Percentiles rank a stretch among this genome's conserved stretches.
Conservation (phyloP, 2,329 filamentous ascomycete genomes). For the Aspergillus hortae region DNA sequence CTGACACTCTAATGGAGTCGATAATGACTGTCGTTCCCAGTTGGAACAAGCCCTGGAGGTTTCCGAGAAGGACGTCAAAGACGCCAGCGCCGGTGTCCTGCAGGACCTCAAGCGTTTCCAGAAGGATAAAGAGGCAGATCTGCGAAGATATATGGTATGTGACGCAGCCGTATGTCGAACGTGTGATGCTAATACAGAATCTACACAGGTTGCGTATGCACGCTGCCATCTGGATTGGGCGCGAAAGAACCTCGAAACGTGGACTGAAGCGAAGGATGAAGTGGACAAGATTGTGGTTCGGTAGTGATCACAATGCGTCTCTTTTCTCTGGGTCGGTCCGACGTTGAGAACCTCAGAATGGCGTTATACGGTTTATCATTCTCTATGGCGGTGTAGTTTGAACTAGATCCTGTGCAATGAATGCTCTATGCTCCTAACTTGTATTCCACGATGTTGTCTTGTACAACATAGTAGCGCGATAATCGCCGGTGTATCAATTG, state of each 20-base stretch:
- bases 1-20: neutral
- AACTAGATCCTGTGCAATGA: neutral
- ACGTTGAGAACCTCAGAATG: neutral
- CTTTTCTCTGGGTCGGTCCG: neutral
- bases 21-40: constrained; percentile 36
- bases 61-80: constrained; percentile 86
- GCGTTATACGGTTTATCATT: no score
- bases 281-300: constrained; percentile 73
- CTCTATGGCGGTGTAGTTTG: no score
- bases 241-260: constrained; percentile 82
- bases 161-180: neutral
- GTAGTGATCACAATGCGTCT: constrained; percentile 12
- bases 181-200: constrained; percentile 3
- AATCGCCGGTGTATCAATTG: no score
- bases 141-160: constrained; percentile 91
- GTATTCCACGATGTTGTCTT: no score
- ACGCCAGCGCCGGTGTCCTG: constrained; percentile 83
- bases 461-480: no score
- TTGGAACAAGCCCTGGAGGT: constrained; percentile 88
- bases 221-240: constrained; percentile 94
- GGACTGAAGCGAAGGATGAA: constrained; percentile 85
- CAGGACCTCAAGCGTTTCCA: constrained; percentile 92
- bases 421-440: no score
- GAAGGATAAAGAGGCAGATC: constrained; percentile 88
- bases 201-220: constrained; percentile 75